Evolutionary conservation across 768 basidiomycete species (phyloP).

Genomic region (Mycena pura): DNA sequence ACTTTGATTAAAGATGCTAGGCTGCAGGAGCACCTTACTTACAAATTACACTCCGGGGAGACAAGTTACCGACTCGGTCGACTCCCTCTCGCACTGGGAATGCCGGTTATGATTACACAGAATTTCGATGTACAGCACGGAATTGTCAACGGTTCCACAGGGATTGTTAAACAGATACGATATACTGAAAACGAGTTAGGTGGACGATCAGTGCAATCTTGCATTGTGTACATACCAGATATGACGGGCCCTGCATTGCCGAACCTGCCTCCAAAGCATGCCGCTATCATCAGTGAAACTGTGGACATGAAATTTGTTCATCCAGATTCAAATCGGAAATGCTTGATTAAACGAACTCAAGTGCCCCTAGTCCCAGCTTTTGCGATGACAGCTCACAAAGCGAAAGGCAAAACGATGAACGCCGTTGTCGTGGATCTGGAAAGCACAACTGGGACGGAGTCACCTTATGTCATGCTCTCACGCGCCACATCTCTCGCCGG

Average conservation of each 20-base stretch:
- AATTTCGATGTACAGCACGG: constrained; percentile 47
- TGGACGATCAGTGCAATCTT: not conserved
- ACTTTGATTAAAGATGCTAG: constrained; percentile 26
- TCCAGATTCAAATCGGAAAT: not conserved
- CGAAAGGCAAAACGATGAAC: not conserved
- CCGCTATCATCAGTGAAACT: not conserved
- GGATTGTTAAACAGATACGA: not conserved
- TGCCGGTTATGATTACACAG: constrained; percentile 46
- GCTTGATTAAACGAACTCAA: not conserved
- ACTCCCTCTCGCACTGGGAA: constrained; percentile 44
- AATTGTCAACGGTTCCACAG: constrained; percentile 1
- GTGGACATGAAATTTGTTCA: constrained; percentile 6
- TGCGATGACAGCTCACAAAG: constrained; percentile 10
- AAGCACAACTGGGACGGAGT: not conserved
- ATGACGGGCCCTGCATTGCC: constrained; percentile 1
- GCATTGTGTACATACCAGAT: constrained; percentile 7
- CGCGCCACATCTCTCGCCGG: not conserved
- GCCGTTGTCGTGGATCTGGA: constrained; percentile 1
- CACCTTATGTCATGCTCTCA: constrained; percentile 7
- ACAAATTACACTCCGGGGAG: constrained; percentile 29
- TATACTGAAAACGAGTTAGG: not conserved
- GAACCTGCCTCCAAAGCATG: constrained; percentile 2
- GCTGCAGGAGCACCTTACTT: constrained; percentile 12
- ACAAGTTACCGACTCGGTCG: constrained; percentile 38
- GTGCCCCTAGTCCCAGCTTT: not conserved